phyloP scores from a whole-genome alignment of 768 basidiomycete species.

The Gyrodon lividus region DNA sequence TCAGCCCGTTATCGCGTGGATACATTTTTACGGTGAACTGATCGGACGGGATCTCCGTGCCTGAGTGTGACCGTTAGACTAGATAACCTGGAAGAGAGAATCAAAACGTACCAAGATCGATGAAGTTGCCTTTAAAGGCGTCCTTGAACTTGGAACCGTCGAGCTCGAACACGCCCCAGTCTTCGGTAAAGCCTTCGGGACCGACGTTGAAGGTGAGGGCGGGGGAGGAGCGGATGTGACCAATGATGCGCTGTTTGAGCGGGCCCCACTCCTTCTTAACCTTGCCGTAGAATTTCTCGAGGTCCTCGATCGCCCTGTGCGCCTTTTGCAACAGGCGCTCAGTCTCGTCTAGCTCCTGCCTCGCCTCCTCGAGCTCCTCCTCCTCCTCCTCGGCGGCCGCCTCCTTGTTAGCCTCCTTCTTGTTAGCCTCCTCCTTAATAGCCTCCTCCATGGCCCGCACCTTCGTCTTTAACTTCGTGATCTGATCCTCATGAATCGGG shows the following conservation, averaged over 20 bases:
- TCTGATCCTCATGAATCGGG: background rate
- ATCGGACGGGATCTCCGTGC: background rate
- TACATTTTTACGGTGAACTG: constrained; percentile 10
- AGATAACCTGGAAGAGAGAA: too few species aligned
- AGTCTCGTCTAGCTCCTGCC: too few species aligned
- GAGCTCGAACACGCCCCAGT: constrained; percentile 28
- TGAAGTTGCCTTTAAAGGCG: background rate
- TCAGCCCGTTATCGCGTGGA: constrained; percentile 18
- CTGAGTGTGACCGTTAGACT: too few species aligned
- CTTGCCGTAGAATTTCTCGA: constrained; percentile 34
- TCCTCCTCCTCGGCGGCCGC: constrained; percentile 22
- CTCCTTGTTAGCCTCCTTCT: too few species aligned
- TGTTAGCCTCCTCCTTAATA: too few species aligned
- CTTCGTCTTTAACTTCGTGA: background rate
- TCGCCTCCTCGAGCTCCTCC: background rate
- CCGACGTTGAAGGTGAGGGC: constrained; percentile 26
- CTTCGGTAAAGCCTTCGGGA: constrained; percentile 25
- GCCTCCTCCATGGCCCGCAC: too few species aligned
- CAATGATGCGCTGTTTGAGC: constrained; percentile 35
- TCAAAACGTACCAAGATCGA: background rate
- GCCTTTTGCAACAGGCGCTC: background rate
- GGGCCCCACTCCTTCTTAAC: constrained; percentile 36
- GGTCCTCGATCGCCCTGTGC: constrained; percentile 21
- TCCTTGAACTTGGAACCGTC: constrained; percentile 29
- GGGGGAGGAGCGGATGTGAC: constrained; percentile 40